A percentile compares a stretch with the other conserved stretches of the same genome.
phyloP scores from a whole-genome alignment of 495 filamentous ascomycete genomes.

The Hypoxylon trugodes region DNA sequence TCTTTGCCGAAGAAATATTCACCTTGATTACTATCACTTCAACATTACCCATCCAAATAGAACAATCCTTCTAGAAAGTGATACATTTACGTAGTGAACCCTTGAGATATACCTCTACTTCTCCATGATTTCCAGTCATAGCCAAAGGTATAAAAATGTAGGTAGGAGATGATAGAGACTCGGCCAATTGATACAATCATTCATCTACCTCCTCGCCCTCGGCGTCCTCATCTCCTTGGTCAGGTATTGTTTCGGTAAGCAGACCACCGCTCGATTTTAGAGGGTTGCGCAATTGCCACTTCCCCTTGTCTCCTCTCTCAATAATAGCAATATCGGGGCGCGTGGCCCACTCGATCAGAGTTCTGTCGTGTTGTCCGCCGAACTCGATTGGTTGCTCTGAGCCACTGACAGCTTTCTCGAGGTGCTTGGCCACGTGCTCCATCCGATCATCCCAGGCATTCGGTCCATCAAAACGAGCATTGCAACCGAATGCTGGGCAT shows the following conservation, averaged over 20 bases:
- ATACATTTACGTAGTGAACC: not conserved
- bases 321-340: constrained; percentile 52
- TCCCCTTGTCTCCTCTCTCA: constrained; percentile 34
- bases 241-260: not conserved
- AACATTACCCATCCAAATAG: not conserved
- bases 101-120: constrained; percentile 6
- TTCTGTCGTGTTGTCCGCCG: constrained; percentile 48
- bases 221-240: constrained; percentile 40
- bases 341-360: constrained; percentile 58
- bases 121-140: not conserved
- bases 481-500: constrained; percentile 72
- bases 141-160: constrained; percentile 4
- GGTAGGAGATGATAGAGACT: not conserved
- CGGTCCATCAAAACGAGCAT: constrained; percentile 63
- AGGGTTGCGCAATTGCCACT: constrained; percentile 45
- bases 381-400: constrained; percentile 47
- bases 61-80: not conserved
- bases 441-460: constrained; percentile 83
- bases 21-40: constrained; percentile 11
- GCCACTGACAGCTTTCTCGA: constrained; percentile 63
- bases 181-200: constrained; percentile 8
- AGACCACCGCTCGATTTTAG: constrained; percentile 38
- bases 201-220: constrained; percentile 43
- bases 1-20: constrained; percentile 6
- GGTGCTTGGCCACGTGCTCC: constrained; percentile 89